Conservation (phyloP, 495 filamentous ascomycete genomes). For the Neurospora terricola region DNA sequence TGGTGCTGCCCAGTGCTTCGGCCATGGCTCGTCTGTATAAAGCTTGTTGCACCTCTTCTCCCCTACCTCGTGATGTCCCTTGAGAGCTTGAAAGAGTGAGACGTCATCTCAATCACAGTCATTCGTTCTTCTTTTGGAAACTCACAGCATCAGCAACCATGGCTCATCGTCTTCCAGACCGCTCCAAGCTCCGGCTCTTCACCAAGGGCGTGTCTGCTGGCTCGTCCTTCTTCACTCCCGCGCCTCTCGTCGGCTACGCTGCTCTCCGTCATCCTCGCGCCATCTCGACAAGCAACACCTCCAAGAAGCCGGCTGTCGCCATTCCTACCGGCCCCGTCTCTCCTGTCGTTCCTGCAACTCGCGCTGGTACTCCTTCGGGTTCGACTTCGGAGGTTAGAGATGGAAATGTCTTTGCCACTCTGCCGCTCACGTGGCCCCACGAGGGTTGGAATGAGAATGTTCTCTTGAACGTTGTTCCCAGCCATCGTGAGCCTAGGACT, state of each 20-base stretch:
- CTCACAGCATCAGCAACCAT: neutral
- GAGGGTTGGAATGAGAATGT: constrained; percentile 46
- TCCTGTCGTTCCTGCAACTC: neutral
- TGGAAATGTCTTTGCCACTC: neutral
- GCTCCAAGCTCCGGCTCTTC: neutral
- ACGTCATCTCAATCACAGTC: neutral
- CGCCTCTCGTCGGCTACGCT: neutral
- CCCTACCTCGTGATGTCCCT: too few species aligned
- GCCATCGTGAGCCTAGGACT: constrained; percentile 28
- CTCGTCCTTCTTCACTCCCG: neutral
- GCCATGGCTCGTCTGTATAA: neutral
- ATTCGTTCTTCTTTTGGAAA: neutral
- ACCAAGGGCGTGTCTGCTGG: neutral
- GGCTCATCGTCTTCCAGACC: neutral
- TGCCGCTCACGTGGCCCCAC: constrained; percentile 58
- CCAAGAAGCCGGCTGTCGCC: neutral
- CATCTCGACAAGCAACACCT: neutral
- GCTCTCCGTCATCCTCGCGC: neutral
- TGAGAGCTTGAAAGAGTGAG: too few species aligned
- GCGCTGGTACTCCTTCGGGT: neutral
- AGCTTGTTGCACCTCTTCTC: neutral
- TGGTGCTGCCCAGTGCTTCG: neutral
- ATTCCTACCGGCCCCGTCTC: neutral
- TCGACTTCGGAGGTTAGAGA: neutral
- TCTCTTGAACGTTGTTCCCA: constrained; percentile 30